These are phyloP conservation scores for Boletus bicolor DNA, from an alignment of 768 basidiomycete genomes.

Conservation along the genomic window DNA sequence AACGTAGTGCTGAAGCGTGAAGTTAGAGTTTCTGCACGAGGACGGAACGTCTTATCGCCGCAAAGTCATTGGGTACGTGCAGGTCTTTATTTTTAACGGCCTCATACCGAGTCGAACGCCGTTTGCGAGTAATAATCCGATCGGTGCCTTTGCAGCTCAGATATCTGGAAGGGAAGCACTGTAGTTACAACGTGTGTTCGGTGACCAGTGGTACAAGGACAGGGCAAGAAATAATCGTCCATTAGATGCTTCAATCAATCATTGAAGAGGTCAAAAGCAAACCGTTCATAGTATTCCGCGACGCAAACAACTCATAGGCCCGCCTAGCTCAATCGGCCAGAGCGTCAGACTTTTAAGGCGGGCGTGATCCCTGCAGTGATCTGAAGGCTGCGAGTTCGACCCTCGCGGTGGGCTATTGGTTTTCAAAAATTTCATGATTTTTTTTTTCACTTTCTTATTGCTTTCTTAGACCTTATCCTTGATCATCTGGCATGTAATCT, in stretches of 20 bases:
- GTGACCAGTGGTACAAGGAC: background rate
- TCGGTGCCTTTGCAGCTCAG: background rate
- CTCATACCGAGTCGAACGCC: constrained; percentile 2
- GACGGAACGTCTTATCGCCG: constrained; percentile 7
- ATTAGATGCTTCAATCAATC: no score
- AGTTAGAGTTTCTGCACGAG: background rate
- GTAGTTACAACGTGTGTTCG: constrained; percentile 4
- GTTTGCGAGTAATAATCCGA: background rate
- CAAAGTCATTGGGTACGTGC: background rate
- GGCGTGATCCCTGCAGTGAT: constrained; percentile 34
- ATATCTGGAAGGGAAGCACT: background rate
- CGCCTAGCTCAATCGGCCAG: constrained; percentile 63
- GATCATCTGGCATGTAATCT: background rate
- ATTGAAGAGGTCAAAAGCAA: no score
- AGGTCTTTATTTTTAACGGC: background rate
- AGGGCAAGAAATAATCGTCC: background rate
- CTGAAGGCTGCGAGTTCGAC: constrained; percentile 86
- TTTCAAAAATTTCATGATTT: background rate
- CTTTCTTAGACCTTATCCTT: background rate
- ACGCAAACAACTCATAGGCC: constrained; percentile 21
- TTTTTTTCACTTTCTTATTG: background rate
- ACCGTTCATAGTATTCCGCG: background rate
- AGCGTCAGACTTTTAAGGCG: constrained; percentile 54
- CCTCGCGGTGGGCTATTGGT: constrained; percentile 72
- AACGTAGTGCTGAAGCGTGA: constrained; percentile 6